phyloP scores from a whole-genome alignment of 768 basidiomycete genomes.

The Tulasnella sp. region DNA sequence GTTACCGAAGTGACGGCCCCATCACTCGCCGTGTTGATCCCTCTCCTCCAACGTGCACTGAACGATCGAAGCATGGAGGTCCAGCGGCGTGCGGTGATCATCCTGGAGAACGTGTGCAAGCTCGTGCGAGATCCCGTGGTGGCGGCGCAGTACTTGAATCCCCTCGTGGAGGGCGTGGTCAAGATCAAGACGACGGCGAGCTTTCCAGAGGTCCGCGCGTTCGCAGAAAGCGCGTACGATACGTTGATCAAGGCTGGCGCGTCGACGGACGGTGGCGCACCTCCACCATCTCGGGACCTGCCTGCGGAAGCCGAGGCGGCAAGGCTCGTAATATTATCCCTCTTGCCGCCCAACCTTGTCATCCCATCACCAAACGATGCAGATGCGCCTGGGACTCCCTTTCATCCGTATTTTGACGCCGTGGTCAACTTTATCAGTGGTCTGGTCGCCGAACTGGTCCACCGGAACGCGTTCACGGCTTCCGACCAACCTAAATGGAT shows the following conservation, averaged over 20 bases:
- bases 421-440: constrained; percentile 61
- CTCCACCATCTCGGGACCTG: constrained; percentile 54
- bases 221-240: constrained; percentile 67
- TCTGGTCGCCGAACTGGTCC: constrained; percentile 64
- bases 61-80: constrained; percentile 96
- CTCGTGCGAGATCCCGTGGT: constrained; percentile 85
- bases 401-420: constrained; percentile 43
- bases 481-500: constrained; percentile 46
- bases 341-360: constrained; percentile 42
- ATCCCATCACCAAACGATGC: constrained; percentile 32
- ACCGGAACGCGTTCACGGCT: constrained; percentile 40
- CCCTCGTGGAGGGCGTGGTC: constrained; percentile 80
- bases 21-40: constrained; percentile 91
- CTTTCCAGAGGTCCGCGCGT: constrained; percentile 96
- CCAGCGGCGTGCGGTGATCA: constrained; percentile 85
- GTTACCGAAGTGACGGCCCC: constrained; percentile 95
- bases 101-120: constrained; percentile 93
- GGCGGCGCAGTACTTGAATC: constrained; percentile 77
- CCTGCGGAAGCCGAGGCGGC: constrained; percentile 47
- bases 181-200: constrained; percentile 83
- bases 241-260: constrained; percentile 78
- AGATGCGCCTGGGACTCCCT: constrained; percentile 39
- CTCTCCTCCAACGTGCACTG: constrained; percentile 76
- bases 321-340: constrained; percentile 42
- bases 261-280: constrained; percentile 53